These are phyloP conservation scores for Bipolaris bicolor DNA, from an alignment of 2,329 filamentous ascomycete species.

Conservation along the genomic window DNA sequence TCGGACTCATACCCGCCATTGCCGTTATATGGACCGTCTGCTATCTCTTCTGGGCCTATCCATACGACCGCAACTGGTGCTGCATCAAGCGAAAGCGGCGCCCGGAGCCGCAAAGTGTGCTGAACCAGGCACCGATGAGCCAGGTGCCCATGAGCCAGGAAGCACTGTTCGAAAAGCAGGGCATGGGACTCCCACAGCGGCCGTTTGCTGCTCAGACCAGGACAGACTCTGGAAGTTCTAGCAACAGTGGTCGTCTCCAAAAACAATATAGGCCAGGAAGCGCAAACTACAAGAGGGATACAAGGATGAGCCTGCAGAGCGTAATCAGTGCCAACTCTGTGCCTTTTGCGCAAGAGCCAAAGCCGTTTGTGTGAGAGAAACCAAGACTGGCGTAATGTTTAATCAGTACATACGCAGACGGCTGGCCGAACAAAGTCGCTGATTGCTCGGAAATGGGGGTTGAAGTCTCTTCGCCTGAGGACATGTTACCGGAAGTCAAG, in stretches of 20 bases:
- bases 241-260: conserved; percentile 10
- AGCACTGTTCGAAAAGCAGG: conserved; percentile 22
- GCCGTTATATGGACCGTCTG: conserved; percentile 31
- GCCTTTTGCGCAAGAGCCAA: conserved; percentile 27
- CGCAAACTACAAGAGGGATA: conserved; percentile 2
- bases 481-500: not conserved
- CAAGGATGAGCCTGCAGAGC: conserved; percentile 24
- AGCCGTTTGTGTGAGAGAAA: conserved; percentile 32
- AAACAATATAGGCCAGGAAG: conserved; percentile 9
- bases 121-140: conserved; percentile 4
- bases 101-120: conserved; percentile 10
- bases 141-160: conserved; percentile 16
- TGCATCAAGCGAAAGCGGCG: conserved; percentile 31
- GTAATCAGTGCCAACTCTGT: conserved; percentile 24
- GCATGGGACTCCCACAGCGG: conserved; percentile 22
- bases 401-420: not conserved
- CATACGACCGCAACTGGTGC: conserved; percentile 32
- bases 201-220: conserved; percentile 12
- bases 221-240: conserved; percentile 24
- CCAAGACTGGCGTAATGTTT: not conserved
- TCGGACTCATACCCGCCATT: conserved; percentile 35
- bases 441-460: not conserved
- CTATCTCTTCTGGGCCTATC: conserved; percentile 38
- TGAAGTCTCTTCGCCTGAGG: too few relatives aligned
- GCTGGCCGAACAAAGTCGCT: not conserved